These are phyloP conservation scores for Schoenoplectus tabernaemontani DNA, from an alignment of 202 grass and related monocot species.

Conservation along the genomic window DNA sequence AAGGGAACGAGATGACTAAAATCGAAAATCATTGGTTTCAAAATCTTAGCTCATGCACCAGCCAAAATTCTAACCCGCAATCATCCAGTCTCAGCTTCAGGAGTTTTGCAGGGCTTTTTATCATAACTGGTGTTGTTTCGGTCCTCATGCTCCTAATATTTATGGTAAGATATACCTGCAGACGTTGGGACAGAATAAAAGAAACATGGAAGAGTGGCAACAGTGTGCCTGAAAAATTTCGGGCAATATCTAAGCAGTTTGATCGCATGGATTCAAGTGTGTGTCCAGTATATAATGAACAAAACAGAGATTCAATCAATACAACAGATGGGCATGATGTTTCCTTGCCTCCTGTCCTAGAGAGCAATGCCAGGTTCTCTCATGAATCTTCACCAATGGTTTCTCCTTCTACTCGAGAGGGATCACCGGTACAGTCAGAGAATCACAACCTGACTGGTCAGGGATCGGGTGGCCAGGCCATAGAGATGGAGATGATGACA, in stretches of 20 bases:
- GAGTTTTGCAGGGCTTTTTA: constrained; percentile 49
- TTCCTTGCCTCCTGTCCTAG: neutral
- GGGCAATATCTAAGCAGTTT: neutral
- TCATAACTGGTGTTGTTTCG: constrained; percentile 38
- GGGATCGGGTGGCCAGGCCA: neutral
- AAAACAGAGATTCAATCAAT: neutral
- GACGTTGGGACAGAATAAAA: constrained; percentile 18
- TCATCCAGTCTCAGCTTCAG: constrained; percentile 30
- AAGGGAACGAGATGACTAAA: constrained; percentile 29
- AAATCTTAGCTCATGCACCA: neutral
- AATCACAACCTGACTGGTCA: neutral
- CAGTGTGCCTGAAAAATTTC: neutral
- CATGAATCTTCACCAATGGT: neutral
- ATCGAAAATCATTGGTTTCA: constrained; percentile 47
- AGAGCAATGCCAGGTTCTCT: neutral
- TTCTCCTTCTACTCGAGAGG: neutral
- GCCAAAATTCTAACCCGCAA: neutral
- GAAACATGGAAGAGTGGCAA: neutral
- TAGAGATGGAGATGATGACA: neutral
- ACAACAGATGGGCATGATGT: neutral
- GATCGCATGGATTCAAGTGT: constrained; percentile 11
- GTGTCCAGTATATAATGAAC: neutral
- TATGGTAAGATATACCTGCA: constrained; percentile 21
- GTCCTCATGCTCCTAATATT: constrained; percentile 39
- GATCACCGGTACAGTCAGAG: neutral